A percentile compares a stretch with the other conserved stretches of the same genome.
Evolutionary conservation across 2,329 filamentous ascomycete species (phyloP).

Genomic region (Xylaria sp.): DNA sequence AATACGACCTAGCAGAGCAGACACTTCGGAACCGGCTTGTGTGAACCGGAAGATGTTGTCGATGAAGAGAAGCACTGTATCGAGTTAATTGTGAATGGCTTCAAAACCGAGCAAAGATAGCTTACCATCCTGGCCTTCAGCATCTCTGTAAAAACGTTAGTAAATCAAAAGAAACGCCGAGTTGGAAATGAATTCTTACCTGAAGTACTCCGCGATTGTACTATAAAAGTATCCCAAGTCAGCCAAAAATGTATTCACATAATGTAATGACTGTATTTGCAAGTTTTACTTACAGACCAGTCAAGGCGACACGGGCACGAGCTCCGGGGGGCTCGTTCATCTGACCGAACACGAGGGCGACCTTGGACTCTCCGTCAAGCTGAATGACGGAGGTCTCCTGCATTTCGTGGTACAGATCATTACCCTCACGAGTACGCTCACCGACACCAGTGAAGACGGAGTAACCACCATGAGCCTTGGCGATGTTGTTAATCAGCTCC

Average conservation of each 20-base stretch:
- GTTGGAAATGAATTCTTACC: too few relatives aligned
- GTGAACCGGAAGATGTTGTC: slow-evolving; percentile 99
- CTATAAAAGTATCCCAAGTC: too few relatives aligned
- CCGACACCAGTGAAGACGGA: slow-evolving; percentile 99
- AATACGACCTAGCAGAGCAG: slow-evolving; percentile 98
- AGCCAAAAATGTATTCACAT: too few relatives aligned
- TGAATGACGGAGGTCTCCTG: slow-evolving; percentile 99
- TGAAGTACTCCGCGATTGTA: too few relatives aligned
- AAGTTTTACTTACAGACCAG: slow-evolving; percentile 64
- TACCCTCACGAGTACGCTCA: slow-evolving; percentile 99
- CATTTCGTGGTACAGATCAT: slow-evolving; percentile 99
- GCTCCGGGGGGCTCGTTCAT: slow-evolving; percentile 99
- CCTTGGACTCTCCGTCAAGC: slow-evolving; percentile 99
- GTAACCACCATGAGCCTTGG: slow-evolving; percentile 99
- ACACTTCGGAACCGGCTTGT: slow-evolving; percentile 99
- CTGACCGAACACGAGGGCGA: slow-evolving; percentile 98
- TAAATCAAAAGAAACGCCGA: too few relatives aligned
- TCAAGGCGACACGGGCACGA: slow-evolving; percentile 99
- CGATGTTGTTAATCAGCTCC: slow-evolving; percentile 99
- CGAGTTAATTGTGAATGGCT: slow-evolving; percentile 14
- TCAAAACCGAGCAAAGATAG: slow-evolving; percentile 1
- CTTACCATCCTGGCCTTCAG: slow-evolving; percentile 84
- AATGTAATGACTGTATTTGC: too few relatives aligned
- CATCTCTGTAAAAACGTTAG: too few relatives aligned
- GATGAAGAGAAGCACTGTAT: slow-evolving; percentile 92